Base-by-base conservation (phyloP, 257 asterid genomes). In the Ophiorrhiza pumila region DNA sequence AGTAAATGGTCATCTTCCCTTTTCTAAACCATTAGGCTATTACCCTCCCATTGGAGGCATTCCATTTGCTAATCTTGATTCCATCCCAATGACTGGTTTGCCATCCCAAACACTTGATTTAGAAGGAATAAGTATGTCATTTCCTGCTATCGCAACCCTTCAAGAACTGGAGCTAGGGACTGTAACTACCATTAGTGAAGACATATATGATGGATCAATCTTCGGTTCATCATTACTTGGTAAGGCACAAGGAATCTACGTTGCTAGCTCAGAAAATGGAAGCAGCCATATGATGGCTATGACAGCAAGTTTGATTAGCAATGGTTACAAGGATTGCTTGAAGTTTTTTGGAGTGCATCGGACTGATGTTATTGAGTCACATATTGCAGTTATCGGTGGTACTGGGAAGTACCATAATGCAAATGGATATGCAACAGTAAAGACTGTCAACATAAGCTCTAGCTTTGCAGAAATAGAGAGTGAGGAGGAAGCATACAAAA, bases 381-480 rank as follows among this genome's bases (percentile, higher is more conserved):
- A 91, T 32, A 72, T 90, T 64, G 93, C 96, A n/a, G 87, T 92
- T 15, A 88, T 92, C 23, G 96, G 96, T 0, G 96, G 97, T 3
- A 84, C 81, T 0, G 93, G 96, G 5, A 90, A 84, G 85, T 92
- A 83, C 67, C 85, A 85, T 69, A 80, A 85, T 7, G 97, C 96
- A 0, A 87, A 94, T 74, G 96, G 97, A 0, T 92, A 84, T 10
- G 96, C 95, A 25, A 70, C 78, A 13, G 69, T 82, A 23, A 76
- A 74, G 81, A 73, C 65, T 53, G 63, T 79, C 29, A 65, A 70
- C 31, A 59, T 34, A 58, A 79, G 65, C 74, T 67, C 75, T 17
- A 52, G 71, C 25, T 52, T 29, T 13, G 35, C 3, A 29, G 73
- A 46, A 11, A 61, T 29, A 27, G 42, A 57, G 41, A 41, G 31